Base-by-base conservation (phyloP, 345 rosid species). In the Linum lewisii region DNA sequence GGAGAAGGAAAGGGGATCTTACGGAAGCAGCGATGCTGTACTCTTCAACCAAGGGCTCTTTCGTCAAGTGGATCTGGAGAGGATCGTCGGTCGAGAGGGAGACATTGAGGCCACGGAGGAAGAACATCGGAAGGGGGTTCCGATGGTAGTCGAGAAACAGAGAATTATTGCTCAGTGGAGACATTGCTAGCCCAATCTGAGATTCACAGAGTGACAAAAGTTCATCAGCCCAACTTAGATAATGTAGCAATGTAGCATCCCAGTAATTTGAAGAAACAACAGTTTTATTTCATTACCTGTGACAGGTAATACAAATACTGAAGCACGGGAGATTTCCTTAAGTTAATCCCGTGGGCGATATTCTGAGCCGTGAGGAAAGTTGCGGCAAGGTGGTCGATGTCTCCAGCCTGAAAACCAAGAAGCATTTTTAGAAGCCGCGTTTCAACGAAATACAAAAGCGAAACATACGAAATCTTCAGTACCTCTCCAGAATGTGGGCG, bases 401-500 rank as follows among this genome's bases (percentile, higher is more conserved):
- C 99, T 51, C 99, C 99, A 63, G 99, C 97, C 99, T 94, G 84
- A 63, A 72, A 76, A 54, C 50, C 42, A 59, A 47, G 24, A 68
- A 10, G 7, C 25, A 14, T 9, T 53, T n/a, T 22, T 51, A 66
- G 58, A 73, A 62, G 52, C 13, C 2, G 4, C 14, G 11, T 47
- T 19, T 61, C 47, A 24, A 62, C n/a, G 45, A 10, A 59, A 63
- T 14, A 49, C 5, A 32, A 22, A 24, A 5, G 61, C 24, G 18
- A 54, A 59, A 29, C 8, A 15, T 62, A 58, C 9, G 51, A 42
- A 52, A 22, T 57, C 57, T 42, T 20, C 15, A 67, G 37, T 73
- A 93, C 99, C 97, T 93, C 97, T 57, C 99, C 99, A 51, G 97
- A 85, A 70, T 93, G 99, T 42, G 95, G 99, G 3, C 99, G 79